These are phyloP conservation scores for Dactylellina haptotyla DNA, from an alignment of 2,329 filamentous ascomycete genomes.

Conservation along the genomic window DNA sequence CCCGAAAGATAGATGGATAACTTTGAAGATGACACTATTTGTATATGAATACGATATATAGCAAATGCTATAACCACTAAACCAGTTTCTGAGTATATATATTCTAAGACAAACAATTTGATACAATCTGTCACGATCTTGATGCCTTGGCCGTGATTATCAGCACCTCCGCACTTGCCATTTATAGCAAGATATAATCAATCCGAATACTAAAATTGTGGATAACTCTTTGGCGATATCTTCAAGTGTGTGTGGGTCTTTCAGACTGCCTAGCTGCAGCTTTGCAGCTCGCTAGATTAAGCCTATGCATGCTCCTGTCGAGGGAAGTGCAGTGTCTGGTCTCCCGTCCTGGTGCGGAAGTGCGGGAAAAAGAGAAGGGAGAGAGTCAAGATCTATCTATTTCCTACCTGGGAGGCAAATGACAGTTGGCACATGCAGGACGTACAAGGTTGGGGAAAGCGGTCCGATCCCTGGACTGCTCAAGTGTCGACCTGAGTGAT, in stretches of 20 bases:
- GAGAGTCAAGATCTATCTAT: slow-evolving; percentile 5
- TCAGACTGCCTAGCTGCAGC: slow-evolving; percentile 45
- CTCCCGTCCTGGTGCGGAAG: slow-evolving; percentile 35
- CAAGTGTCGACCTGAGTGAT: slow-evolving; percentile 37
- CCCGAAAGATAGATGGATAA: no score
- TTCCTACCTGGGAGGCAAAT: slow-evolving; percentile 33
- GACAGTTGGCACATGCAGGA: slow-evolving; percentile 48
- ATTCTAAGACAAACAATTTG: no score
- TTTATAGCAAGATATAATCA: neutral
- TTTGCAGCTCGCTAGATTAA: slow-evolving; percentile 48
- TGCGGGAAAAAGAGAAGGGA: slow-evolving; percentile 32
- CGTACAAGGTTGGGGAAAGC: slow-evolving; percentile 46
- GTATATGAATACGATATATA: neutral
- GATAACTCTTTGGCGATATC: neutral
- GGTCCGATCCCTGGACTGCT: slow-evolving; percentile 44
- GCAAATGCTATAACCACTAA: neutral
- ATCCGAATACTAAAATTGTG: neutral
- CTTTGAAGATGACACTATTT: no score
- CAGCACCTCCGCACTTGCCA: neutral
- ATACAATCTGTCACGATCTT: neutral
- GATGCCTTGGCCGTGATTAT: neutral
- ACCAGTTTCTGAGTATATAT: no score
- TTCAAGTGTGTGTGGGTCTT: slow-evolving; percentile 2
- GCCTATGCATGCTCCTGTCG: slow-evolving; percentile 17
- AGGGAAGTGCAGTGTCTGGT: slow-evolving; percentile 27